Evolutionary conservation across 1,284 basidiomycete species (phyloP).

Genomic region (Apiotrichum mycotoxinovorans): DNA sequence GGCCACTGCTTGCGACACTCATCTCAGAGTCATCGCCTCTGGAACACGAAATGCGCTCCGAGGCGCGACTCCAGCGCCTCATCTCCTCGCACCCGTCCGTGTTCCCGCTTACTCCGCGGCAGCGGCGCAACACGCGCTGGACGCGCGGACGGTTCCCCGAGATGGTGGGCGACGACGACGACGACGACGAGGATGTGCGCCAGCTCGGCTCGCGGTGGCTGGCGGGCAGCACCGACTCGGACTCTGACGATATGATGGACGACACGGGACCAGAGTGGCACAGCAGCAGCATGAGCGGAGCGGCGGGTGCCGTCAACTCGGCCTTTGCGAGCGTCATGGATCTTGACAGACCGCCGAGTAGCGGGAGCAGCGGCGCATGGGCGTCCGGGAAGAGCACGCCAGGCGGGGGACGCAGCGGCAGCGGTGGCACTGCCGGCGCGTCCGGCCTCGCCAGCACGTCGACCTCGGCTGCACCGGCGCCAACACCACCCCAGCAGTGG

Average conservation of each 20-base stretch:
- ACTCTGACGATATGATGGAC: conserved; percentile 36
- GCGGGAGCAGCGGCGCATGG: conserved; percentile 6
- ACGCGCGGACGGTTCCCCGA: conserved; percentile 46
- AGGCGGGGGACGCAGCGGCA: background rate
- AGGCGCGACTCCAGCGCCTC: conserved; percentile 42
- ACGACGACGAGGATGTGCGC: conserved; percentile 30
- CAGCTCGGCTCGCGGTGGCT: conserved; percentile 12
- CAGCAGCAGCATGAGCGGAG: background rate
- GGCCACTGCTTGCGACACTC: conserved; percentile 41
- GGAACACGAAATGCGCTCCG: conserved; percentile 48
- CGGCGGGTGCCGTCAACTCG: conserved; percentile 37
- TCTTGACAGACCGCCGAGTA: conserved; percentile 36
- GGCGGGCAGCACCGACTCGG: conserved; percentile 27
- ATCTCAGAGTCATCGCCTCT: conserved; percentile 42
- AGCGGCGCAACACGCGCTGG: conserved; percentile 25
- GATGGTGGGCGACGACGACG: conserved; percentile 45
- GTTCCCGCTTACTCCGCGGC: conserved; percentile 40
- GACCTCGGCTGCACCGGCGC: background rate
- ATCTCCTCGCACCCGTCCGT: conserved; percentile 39
- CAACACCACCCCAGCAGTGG: background rate
- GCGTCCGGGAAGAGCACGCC: conserved; percentile 19
- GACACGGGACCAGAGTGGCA: conserved; percentile 20
- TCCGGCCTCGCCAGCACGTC: background rate
- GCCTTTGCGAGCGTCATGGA: conserved; percentile 48
- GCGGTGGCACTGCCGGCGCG: background rate